Evolutionary conservation across 805 yeast species (phyloP).

Genomic region (Ogataea wickerhamii): DNA sequence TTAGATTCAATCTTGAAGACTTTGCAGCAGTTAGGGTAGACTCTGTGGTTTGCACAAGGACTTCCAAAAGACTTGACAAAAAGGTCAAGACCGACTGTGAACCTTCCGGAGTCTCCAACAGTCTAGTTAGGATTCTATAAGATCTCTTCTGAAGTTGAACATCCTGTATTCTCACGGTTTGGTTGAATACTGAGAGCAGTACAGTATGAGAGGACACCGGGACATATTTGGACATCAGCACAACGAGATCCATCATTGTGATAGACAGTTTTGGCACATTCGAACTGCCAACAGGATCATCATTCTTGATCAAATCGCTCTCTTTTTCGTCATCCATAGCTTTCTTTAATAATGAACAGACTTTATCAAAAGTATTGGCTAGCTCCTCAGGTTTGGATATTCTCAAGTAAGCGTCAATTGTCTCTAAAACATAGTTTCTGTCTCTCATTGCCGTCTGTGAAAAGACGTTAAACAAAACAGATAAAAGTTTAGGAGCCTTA

Average conservation of each 20-base stretch:
- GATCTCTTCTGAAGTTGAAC: constrained; percentile 84
- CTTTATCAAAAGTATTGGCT: constrained; percentile 75
- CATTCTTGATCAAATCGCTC: constrained; percentile 31
- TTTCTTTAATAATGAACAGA: constrained; percentile 71
- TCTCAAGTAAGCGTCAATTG: constrained; percentile 76
- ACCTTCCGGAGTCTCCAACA: constrained; percentile 70
- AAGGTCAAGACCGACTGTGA: constrained; percentile 47
- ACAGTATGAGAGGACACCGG: constrained; percentile 70
- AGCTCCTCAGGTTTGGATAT: constrained; percentile 67
- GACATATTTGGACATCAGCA: constrained; percentile 80
- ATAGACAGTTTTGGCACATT: constrained; percentile 56
- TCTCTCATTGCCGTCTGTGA: constrained; percentile 84
- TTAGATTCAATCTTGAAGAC: constrained; percentile 71
- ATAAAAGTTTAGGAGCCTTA: constrained; percentile 66
- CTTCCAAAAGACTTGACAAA: constrained; percentile 54
- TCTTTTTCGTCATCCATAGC: constrained; percentile 61
- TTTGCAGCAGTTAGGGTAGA: constrained; percentile 70
- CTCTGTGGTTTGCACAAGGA: constrained; percentile 55
- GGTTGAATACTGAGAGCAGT: constrained; percentile 70
- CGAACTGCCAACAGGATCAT: constrained; percentile 29
- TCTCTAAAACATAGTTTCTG: constrained; percentile 79
- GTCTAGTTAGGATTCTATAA: constrained; percentile 68
- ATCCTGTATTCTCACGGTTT: constrained; percentile 56
- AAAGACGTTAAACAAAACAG: constrained; percentile 88
- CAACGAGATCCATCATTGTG: constrained; percentile 89